Evolutionary conservation across 441 rosid genomes (phyloP), one percentile per base, ranked within the genome.

Genomic region (Pelargonium hybrid): DNA sequence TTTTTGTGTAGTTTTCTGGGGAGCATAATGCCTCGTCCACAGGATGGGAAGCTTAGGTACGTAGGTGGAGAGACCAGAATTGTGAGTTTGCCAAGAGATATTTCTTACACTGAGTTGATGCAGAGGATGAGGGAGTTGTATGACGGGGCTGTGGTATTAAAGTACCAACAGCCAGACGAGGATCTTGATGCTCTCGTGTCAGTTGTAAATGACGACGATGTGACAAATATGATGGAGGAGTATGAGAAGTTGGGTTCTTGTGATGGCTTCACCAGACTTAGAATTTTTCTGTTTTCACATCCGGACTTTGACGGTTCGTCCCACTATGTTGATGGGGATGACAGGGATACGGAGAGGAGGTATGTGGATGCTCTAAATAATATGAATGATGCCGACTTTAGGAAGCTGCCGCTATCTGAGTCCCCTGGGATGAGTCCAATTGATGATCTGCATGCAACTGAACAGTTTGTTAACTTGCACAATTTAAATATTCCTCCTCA

Each of bases 141-240:
- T 73, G 98, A 90, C 0, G 93, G 87, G 57, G 94, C 86, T 0
- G 82, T 86, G 0, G 81, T 91, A 63, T 83, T 94, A 85, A 94
- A 94, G 76, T 94, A 94, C 67, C 97, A 92, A 79, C 99, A 94
- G 73, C 96, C 98, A 31, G 98, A 94, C 70, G 98, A 94, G 84
- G 98, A 94, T 88, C 96, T 94, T 17, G 98, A 94, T 83, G 98
- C 97, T 39, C 73, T 94, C 71, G 98, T 94, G 1, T 91, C 98
- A 0, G 96, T 94, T 29, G 96, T 91, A 71, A 94, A 94, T 73
- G 94, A 94, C 68, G 98, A 94, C 25, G 97, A 94, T 78, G 93
- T 91, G 70, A 91, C 78, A 5, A 91, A 91, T 69, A 90, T 94
- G 97, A 91, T 94, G 99, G 99, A 94, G 71, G 99, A 92, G 77